A percentile compares a stretch with the other conserved stretches of the same genome.
phyloP scores from a whole-genome alignment of 345 rosid genomes.

The Pugionium dolabratum region DNA sequence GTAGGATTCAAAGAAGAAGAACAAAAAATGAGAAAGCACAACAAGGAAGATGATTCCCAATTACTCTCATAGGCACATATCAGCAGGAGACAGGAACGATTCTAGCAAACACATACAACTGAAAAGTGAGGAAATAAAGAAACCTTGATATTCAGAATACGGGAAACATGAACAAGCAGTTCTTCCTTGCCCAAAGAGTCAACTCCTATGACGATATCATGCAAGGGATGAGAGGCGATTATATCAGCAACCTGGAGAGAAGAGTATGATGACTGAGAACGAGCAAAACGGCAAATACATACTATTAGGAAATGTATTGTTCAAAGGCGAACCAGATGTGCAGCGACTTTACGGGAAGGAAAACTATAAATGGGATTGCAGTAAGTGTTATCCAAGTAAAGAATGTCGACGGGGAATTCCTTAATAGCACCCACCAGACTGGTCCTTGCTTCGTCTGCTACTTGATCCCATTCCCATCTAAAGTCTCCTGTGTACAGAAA shows the following conservation, averaged over 20 bases:
- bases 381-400: conserved; percentile 78
- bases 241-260: conserved; percentile 55
- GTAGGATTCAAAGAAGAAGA: neutral
- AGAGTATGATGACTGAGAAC: neutral
- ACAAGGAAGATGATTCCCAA: too few relatives aligned
- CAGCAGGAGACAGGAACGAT: too few relatives aligned
- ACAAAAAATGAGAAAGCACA: too few relatives aligned
- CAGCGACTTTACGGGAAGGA: conserved; percentile 61
- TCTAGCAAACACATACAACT: neutral
- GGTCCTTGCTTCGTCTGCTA: conserved; percentile 40
- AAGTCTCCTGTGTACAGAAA: conserved; percentile 74
- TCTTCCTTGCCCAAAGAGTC: conserved; percentile 79
- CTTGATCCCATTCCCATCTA: conserved; percentile 59
- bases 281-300: conserved; percentile 11
- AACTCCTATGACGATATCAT: conserved; percentile 68
- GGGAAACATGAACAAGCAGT: conserved; percentile 57
- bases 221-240: conserved; percentile 64
- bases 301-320: too few relatives aligned
- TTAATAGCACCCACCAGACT: conserved; percentile 51
- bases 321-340: conserved; percentile 47
- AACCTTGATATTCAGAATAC: conserved; percentile 59
- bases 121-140: neutral
- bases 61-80: neutral
- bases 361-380: conserved; percentile 66
- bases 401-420: conserved; percentile 43